Percentiles rank a stretch among this genome's conserved stretches.
Conservation (phyloP, 1,284 basidiomycete genomes). For the Thelephora terrestris region DNA sequence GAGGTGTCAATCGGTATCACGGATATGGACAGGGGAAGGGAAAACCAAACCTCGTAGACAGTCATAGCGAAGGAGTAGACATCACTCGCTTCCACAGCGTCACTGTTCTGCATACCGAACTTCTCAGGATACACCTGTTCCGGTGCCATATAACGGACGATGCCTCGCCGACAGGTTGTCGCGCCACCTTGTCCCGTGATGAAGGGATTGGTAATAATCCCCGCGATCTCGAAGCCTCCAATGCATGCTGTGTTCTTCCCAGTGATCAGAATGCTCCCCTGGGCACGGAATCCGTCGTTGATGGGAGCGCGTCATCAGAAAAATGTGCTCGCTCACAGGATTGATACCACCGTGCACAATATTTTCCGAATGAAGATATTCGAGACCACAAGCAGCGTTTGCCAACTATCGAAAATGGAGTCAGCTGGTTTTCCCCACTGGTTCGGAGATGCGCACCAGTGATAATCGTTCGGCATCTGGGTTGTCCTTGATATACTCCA, state of each 20-base stretch:
- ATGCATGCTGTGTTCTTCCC: no score
- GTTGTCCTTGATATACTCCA: not conserved
- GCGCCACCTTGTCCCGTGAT: no score
- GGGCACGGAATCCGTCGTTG: no score
- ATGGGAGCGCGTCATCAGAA: no score
- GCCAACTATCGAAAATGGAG: not conserved
- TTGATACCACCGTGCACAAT: not conserved
- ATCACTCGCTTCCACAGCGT: not conserved
- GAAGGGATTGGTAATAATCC: no score
- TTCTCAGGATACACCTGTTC: not conserved
- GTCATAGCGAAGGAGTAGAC: not conserved
- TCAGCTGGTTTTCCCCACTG: not conserved
- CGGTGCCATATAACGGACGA: not conserved
- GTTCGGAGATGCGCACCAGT: not conserved
- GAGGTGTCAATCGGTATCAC: no score
- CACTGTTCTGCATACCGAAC: not conserved
- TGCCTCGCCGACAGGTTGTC: no score
- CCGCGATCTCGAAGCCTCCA: no score
- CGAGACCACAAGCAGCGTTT: conserved; percentile 3
- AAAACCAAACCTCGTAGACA: not conserved
- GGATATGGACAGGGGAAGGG: not conserved
- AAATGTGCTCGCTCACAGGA: not conserved
- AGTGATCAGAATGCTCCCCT: no score
- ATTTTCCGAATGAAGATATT: not conserved
- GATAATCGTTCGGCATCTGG: not conserved